Conservation (phyloP, 2,329 filamentous ascomycete genomes). For the Fusarium multiceps region DNA sequence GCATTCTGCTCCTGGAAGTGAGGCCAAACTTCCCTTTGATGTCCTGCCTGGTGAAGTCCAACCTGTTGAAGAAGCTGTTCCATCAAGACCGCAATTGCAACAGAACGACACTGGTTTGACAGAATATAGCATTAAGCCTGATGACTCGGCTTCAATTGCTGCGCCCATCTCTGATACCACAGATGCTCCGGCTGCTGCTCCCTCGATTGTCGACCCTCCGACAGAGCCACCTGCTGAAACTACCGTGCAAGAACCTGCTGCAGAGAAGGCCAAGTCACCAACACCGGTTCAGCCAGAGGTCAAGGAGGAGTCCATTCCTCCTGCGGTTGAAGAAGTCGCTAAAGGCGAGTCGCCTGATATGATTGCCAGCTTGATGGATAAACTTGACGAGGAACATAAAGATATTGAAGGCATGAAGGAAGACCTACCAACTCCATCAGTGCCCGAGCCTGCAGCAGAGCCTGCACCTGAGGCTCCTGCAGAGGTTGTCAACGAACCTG, state of each 20-base stretch:
- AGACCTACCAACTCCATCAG: neutral
- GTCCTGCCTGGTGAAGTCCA: slow-evolving; percentile 30
- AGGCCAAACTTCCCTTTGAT: slow-evolving; percentile 46
- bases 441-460: slow-evolving; percentile 6
- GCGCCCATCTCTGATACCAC: slow-evolving; percentile 47
- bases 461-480: slow-evolving; percentile 17
- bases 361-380: slow-evolving; percentile 59
- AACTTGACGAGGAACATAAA: slow-evolving; percentile 55
- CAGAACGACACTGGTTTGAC: slow-evolving; percentile 51
- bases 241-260: slow-evolving; percentile 20
- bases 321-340: slow-evolving; percentile 48
- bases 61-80: slow-evolving; percentile 31
- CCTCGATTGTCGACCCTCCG: slow-evolving; percentile 27
- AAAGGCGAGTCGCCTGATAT: slow-evolving; percentile 50
- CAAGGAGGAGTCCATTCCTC: slow-evolving; percentile 42
- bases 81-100: slow-evolving; percentile 41
- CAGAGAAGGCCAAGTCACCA: slow-evolving; percentile 34
- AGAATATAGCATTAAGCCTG: slow-evolving; percentile 53
- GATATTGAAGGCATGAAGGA: slow-evolving; percentile 13
- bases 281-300: slow-evolving; percentile 34
- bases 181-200: slow-evolving; percentile 46
- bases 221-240: slow-evolving; percentile 35
- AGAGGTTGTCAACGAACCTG: slow-evolving; percentile 1
- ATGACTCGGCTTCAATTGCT: slow-evolving; percentile 53
- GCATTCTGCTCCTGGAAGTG: slow-evolving; percentile 41